Base-by-base conservation (phyloP, 1,284 basidiomycete genomes). In the Bondarzewia mesenterica region DNA sequence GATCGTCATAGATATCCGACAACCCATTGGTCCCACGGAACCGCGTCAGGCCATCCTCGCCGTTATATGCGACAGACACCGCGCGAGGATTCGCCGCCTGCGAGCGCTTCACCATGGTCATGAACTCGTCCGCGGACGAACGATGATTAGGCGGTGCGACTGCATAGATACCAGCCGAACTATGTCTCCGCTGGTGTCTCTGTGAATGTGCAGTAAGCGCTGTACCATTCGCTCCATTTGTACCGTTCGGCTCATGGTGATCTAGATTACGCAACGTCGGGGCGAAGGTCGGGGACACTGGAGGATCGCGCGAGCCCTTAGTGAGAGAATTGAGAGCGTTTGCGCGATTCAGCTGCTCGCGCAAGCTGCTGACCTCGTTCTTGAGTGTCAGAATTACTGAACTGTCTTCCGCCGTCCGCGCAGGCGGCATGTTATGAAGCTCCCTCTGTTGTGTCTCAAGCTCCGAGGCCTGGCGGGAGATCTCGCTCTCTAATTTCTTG, bases 291-390 rank as follows among this genome's bases (percentile, higher is more conserved):
- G 92, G 92, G 0, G 91, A 93, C 6, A 81, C 84, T 1, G 86
- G 84, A 37, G 90, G 85, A 4, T 65, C 69, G 16, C 85, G 80
- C 35, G 75, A 62, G 21, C 83, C 80, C 50, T 82, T 80, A 7
- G 89, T 93, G 45, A 94, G 74, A 15, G 80, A 77, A 57, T 90
- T 91, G 56, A 94, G 76, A 5, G 95, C 92, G 60, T 93, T 93
- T 18, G 93, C 86, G 25, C 96, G 82, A 60, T 94, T 93, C 55
- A 99, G 82, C 64, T 99, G 95, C 63, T 99, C 96, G 52, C 93
- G 89, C 45, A 99, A 73, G 54, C 72, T 85, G 64, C 86, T 85
- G 53, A 99, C 84, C 72, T 99, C 96, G 57, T 81, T 88, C 66
- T 96, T 92, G 60, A 99, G 80, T 0, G 86, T 85, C 53, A 83